These are phyloP conservation scores for Teunomyces barrocoloradensis DNA, from an alignment of 805 yeast genomes.

Conservation along the genomic window DNA sequence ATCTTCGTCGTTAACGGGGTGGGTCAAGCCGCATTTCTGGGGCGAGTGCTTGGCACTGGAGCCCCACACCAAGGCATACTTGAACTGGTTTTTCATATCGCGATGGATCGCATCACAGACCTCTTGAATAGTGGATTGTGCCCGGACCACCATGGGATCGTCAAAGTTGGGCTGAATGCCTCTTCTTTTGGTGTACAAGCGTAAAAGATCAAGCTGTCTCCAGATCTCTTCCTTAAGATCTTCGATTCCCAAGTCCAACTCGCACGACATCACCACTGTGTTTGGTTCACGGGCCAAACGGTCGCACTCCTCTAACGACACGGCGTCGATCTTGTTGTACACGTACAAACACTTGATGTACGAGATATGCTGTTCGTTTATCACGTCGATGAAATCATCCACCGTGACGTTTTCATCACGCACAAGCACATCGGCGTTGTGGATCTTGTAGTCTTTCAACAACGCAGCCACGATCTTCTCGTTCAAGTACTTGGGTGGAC, in stretches of 20 bases:
- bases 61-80: conserved; percentile 97
- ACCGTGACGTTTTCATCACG: conserved; percentile 87
- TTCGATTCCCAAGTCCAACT: conserved; percentile 77
- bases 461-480: conserved; percentile 77
- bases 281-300: conserved; percentile 88
- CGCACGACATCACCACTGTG: conserved; percentile 93
- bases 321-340: conserved; percentile 94
- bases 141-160: conserved; percentile 90
- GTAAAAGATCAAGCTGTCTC: conserved; percentile 76
- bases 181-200: conserved; percentile 85
- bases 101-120: conserved; percentile 91
- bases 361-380: conserved; percentile 82
- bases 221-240: conserved; percentile 92
- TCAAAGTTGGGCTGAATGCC: conserved; percentile 77
- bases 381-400: conserved; percentile 87
- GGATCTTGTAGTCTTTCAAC: conserved; percentile 82
- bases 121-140: conserved; percentile 72
- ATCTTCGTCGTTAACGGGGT: conserved; percentile 85
- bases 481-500: conserved; percentile 78
- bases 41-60: conserved; percentile 93
- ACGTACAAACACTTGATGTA: conserved; percentile 91
- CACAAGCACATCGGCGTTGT: conserved; percentile 89
- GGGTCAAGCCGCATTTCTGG: conserved; percentile 90
- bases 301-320: conserved; percentile 90
- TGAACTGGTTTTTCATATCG: conserved; percentile 87